Percentiles rank a stretch among this genome's conserved stretches.
Conservation (phyloP, 768 basidiomycete genomes). For the Botryobasidium botryosum region DNA sequence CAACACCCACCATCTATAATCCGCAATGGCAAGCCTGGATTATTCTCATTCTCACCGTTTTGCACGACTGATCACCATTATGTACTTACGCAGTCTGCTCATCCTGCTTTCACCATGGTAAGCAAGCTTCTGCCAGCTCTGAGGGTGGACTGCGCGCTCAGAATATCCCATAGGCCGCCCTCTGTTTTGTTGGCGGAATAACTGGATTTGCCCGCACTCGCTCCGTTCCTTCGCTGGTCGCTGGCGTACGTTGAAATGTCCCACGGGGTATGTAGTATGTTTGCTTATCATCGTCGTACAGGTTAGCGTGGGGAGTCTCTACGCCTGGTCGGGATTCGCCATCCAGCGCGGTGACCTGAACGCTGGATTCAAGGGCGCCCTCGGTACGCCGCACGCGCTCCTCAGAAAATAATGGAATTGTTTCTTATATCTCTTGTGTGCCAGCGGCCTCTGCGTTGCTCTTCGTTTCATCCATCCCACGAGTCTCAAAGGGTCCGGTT, state of each 20-base stretch:
- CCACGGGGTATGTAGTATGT: neutral
- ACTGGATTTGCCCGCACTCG: slow-evolving; percentile 24
- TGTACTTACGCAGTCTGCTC: slow-evolving; percentile 11
- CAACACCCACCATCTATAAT: too few species aligned
- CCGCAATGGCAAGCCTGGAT: too few species aligned
- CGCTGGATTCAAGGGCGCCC: slow-evolving; percentile 53
- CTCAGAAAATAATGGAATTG: too few species aligned
- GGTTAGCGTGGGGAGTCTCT: slow-evolving; percentile 46
- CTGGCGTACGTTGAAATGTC: slow-evolving; percentile 49
- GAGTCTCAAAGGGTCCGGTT: slow-evolving; percentile 56
- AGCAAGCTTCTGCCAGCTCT: neutral
- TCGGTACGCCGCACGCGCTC: slow-evolving; percentile 29
- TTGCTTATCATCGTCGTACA: slow-evolving; percentile 1
- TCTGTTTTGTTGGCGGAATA: slow-evolving; percentile 63
- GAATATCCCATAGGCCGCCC: slow-evolving; percentile 16
- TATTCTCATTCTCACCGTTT: too few species aligned
- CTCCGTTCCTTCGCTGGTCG: slow-evolving; percentile 68
- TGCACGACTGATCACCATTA: too few species aligned
- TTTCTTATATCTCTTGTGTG: neutral
- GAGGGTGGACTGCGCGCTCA: neutral
- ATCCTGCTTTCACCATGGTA: slow-evolving; percentile 12
- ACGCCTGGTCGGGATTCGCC: slow-evolving; percentile 60
- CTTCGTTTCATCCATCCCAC: slow-evolving; percentile 56
- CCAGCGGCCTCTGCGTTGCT: slow-evolving; percentile 62
- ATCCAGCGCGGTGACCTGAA: slow-evolving; percentile 56